phyloP scores from a whole-genome alignment of 169 alveolate genomes.

The Plasmodium berghei region DNA sequence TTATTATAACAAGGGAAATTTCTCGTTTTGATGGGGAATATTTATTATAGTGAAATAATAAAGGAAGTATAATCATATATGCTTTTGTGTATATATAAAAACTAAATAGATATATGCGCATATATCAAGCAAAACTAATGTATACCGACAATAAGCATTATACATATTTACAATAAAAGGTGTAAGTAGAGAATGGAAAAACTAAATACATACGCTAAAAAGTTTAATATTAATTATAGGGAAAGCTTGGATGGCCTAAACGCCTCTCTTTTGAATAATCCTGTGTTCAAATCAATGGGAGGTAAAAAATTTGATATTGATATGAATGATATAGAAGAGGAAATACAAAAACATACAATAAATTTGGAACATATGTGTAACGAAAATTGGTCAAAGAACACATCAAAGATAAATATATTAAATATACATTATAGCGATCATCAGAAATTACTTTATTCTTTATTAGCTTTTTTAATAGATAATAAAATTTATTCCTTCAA shows the following conservation, averaged over 20 bases:
- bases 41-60: neutral
- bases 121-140: neutral
- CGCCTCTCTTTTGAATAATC: slow-evolving; percentile 5
- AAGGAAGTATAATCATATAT: neutral
- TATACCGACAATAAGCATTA: neutral
- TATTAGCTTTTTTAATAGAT: slow-evolving; percentile 54
- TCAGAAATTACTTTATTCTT: slow-evolving; percentile 21
- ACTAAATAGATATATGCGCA: neutral
- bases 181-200: slow-evolving; percentile 19
- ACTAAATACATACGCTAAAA: slow-evolving; percentile 17
- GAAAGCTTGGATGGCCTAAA: slow-evolving; percentile 20
- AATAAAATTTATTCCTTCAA: slow-evolving; percentile 58
- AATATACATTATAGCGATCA: slow-evolving; percentile 58
- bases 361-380: neutral
- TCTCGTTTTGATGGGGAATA: neutral
- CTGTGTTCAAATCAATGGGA: slow-evolving; percentile 4
- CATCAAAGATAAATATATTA: slow-evolving; percentile 29
- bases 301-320: slow-evolving; percentile 16
- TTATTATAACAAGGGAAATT: no score
- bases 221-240: slow-evolving; percentile 26
- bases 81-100: no score
- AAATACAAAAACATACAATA: slow-evolving; percentile 1
- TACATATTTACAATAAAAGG: neutral
- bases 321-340: slow-evolving; percentile 24
- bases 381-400: slow-evolving; percentile 17